These are phyloP conservation scores for Myxozyma sirexii DNA, from an alignment of 805 yeast species.

Conservation along the genomic window DNA sequence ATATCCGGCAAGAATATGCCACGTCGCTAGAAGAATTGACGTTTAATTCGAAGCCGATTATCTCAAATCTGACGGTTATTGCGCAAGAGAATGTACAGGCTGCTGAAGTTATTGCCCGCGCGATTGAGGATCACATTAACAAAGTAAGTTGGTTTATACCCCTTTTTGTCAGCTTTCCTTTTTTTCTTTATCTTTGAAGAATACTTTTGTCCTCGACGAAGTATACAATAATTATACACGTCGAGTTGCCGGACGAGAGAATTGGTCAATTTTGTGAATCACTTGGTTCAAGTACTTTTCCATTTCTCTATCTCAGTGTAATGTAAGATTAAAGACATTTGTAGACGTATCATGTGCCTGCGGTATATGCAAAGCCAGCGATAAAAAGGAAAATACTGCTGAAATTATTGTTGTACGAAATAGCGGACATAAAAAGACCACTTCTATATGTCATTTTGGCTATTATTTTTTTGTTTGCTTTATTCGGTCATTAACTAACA, in stretches of 20 bases:
- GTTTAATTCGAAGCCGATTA: constrained; percentile 87
- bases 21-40: constrained; percentile 75
- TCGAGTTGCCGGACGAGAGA: too few species aligned
- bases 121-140: constrained; percentile 72
- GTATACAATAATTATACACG: too few species aligned
- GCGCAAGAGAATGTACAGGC: constrained; percentile 82
- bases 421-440: background rate
- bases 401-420: background rate
- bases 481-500: background rate
- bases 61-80: constrained; percentile 76
- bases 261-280: background rate
- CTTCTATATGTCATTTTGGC: background rate
- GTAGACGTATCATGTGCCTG: constrained; percentile 1
- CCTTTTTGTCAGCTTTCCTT: background rate
- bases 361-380: background rate
- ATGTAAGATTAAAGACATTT: background rate
- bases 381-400: background rate
- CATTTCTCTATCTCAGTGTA: background rate
- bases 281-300: too few species aligned
- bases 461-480: background rate
- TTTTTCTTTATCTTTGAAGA: background rate
- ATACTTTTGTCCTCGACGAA: too few species aligned
- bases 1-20: constrained; percentile 64
- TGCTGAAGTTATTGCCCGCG: constrained; percentile 76
- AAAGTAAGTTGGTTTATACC: constrained; percentile 46